A percentile compares a stretch with the other conserved stretches of the same genome.
These are phyloP conservation scores for Ustilago curta DNA, from an alignment of 1,284 basidiomycete genomes.

Conservation along the genomic window DNA sequence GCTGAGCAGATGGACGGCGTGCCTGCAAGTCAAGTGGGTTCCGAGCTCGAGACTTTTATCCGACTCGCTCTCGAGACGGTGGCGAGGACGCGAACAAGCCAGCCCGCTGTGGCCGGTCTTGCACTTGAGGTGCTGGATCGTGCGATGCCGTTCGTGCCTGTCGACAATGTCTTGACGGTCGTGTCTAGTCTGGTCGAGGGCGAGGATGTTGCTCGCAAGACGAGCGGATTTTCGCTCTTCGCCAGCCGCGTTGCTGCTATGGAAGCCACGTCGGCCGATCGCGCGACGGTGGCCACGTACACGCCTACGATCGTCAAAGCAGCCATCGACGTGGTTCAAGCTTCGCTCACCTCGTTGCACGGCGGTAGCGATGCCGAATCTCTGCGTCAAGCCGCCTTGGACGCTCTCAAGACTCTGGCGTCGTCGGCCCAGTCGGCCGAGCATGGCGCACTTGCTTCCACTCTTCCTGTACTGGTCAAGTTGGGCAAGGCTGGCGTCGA, in stretches of 20 bases:
- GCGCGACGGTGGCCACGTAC: slow-evolving; percentile 33
- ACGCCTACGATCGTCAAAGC: slow-evolving; percentile 47
- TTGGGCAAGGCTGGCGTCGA: slow-evolving; percentile 40
- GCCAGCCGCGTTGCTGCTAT: slow-evolving; percentile 50
- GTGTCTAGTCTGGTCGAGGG: slow-evolving; percentile 45
- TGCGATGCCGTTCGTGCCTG: slow-evolving; percentile 55
- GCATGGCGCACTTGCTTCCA: slow-evolving; percentile 41
- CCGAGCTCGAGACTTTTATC: slow-evolving; percentile 41
- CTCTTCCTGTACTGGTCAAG: slow-evolving; percentile 49
- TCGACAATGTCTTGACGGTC: slow-evolving; percentile 46
- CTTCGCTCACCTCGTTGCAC: slow-evolving; percentile 18
- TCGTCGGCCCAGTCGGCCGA: slow-evolving; percentile 28
- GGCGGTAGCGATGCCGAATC: slow-evolving; percentile 28
- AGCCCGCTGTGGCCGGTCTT: slow-evolving; percentile 29
- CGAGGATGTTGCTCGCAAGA: slow-evolving; percentile 25
- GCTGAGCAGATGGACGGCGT: slow-evolving; percentile 33
- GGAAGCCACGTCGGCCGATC: slow-evolving; percentile 26
- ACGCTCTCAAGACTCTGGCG: slow-evolving; percentile 50
- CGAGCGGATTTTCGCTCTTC: slow-evolving; percentile 53
- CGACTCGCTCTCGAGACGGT: slow-evolving; percentile 35
- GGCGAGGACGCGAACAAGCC: slow-evolving; percentile 15
- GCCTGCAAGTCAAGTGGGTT: slow-evolving; percentile 21
- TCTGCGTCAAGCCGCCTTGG: slow-evolving; percentile 50
- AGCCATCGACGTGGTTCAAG: slow-evolving; percentile 33
- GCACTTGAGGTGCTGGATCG: slow-evolving; percentile 46